Base-by-base conservation (phyloP, 331 rosid genomes). In the Quercus lobata region DNA sequence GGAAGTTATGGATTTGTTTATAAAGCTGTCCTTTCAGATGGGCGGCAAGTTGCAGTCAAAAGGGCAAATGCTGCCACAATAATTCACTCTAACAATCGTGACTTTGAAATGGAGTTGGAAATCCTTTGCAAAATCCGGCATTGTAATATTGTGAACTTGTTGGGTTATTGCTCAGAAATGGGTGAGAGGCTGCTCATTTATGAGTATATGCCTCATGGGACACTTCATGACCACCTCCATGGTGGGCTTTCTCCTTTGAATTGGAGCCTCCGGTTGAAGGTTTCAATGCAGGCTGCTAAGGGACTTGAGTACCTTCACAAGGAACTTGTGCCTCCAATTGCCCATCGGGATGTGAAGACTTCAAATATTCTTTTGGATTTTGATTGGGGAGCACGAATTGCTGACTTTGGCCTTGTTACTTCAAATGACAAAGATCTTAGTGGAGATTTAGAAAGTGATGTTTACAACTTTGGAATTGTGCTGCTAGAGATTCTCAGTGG, bases 1-100 rank as follows among this genome's bases (percentile, higher is more conserved):
- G 99, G 99, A 58, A 88, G 90, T 75, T 93, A 93, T 84, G 99
- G 99, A 2, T 95, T 95, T 83, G 99, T 95, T 46, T 95, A 93
- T 88, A 95, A 93, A 80, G 98, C 96, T 74, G 76, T 83, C 37
- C 79, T 95, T 46, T 78, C 90, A 1, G 99, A 95, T 71, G 98
- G 94, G 55, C 75, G 90, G 52, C 88, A 88, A n/a, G 99, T 93
- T 61, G 99, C 99, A 7, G 96, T 95, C 24, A 95, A 95, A 79
- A 85, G 98, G 72, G 96, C 99, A 18, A 95, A 95, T 73, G 99
- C 98, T 21, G 97, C 99, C 1, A 95, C 98, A 12, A 95, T 95
- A 15, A 95, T 95, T 57, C 99, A 90, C 86, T 81, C 97, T 0
- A 95, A 93, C 72, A 88, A 89, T 57, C 89, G 97, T 9, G 93